Conservation (phyloP, 495 filamentous ascomycete species). For the Aspergillus panamensis region DNA sequence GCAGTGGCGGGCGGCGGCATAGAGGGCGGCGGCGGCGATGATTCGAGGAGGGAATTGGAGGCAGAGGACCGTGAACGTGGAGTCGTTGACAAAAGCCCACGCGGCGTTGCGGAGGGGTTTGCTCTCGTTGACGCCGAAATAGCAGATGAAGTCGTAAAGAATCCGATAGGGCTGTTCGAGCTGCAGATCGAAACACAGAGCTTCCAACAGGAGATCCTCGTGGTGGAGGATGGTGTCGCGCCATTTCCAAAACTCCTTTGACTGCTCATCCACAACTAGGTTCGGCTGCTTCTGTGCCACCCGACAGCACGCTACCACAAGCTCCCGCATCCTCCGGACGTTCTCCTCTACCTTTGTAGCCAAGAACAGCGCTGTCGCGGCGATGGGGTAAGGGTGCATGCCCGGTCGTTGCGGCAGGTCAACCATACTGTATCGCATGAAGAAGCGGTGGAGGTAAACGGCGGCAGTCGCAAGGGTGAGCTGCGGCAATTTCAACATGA, state of each 20-base stretch:
- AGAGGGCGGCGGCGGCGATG: conserved; percentile 81
- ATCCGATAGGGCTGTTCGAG: conserved; percentile 79
- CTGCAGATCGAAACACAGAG: conserved; percentile 89
- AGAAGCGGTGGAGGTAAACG: conserved; percentile 91
- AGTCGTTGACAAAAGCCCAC: conserved; percentile 92
- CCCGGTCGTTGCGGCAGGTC: conserved; percentile 55
- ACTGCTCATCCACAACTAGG: conserved; percentile 86
- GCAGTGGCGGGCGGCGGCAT: conserved; percentile 71
- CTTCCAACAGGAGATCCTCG: conserved; percentile 89
- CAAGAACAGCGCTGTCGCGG: conserved; percentile 84
- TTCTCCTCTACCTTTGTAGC: conserved; percentile 97
- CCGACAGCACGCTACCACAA: conserved; percentile 87
- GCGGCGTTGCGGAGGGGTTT: conserved; percentile 74
- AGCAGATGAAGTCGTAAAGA: conserved; percentile 71
- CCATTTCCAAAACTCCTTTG: conserved; percentile 97
- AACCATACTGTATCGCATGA: conserved; percentile 81
- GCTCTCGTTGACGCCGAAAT: conserved; percentile 65
- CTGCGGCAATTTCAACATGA: conserved; percentile 88
- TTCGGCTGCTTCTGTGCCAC: conserved; percentile 91
- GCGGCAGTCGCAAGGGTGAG: conserved; percentile 88
- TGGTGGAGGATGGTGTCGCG: conserved; percentile 84
- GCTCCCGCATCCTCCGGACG: conserved; percentile 85
- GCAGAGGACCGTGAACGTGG: conserved; percentile 75
- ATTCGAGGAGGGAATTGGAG: conserved; percentile 74
- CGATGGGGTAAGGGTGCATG: conserved; percentile 85